These are phyloP conservation scores for Trametes polyzona DNA, from an alignment of 1,284 basidiomycete genomes.

Conservation along the genomic window DNA sequence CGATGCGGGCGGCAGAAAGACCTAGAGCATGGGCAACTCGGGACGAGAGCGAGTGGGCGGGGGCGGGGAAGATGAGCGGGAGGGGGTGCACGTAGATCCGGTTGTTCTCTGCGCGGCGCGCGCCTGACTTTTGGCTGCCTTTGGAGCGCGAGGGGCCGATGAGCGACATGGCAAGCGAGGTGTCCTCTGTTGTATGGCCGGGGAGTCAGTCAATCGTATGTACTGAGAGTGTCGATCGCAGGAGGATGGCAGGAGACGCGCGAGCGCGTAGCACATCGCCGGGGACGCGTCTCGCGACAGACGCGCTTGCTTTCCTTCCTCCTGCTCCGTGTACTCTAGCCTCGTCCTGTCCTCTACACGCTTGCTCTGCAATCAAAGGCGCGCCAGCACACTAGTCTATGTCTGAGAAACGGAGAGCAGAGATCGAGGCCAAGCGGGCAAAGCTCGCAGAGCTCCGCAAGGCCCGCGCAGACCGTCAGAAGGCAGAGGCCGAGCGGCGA, in stretches of 20 bases:
- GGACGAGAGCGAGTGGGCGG: slow-evolving; percentile 36
- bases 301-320: neutral
- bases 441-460: slow-evolving; percentile 86
- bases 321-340: neutral
- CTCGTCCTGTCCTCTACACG: neutral
- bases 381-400: slow-evolving; percentile 19
- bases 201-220: neutral
- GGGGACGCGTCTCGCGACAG: slow-evolving; percentile 13
- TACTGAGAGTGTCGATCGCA: neutral
- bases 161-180: slow-evolving; percentile 50
- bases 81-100: slow-evolving; percentile 67
- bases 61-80: slow-evolving; percentile 57
- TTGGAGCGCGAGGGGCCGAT: slow-evolving; percentile 44
- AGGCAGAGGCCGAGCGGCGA: slow-evolving; percentile 58
- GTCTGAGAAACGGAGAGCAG: slow-evolving; percentile 61
- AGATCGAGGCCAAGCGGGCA: slow-evolving; percentile 91
- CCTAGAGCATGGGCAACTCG: slow-evolving; percentile 56
- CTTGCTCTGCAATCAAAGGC: too few species aligned
- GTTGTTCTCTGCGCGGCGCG: slow-evolving; percentile 63
- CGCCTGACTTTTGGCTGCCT: slow-evolving; percentile 51
- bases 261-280: slow-evolving; percentile 1
- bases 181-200: neutral
- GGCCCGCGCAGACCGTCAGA: slow-evolving; percentile 71
- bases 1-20: slow-evolving; percentile 48
- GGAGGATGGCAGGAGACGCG: neutral